Conservation (phyloP, 257 asterid genomes). For the Cinchona pubescens region DNA sequence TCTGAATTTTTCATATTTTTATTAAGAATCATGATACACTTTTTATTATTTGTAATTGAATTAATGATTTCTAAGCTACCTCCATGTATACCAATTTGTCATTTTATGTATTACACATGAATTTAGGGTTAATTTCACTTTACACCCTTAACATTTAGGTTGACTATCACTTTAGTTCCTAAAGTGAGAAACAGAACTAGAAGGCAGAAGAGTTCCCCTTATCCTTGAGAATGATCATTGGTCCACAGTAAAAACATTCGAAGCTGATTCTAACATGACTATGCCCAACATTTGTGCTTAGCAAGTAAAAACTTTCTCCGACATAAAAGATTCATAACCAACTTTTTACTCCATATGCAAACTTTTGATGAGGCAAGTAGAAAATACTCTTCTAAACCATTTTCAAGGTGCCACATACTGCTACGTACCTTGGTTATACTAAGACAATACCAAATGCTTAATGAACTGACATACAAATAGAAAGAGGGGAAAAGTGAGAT, state of each 20-base stretch:
- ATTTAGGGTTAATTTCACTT: no score
- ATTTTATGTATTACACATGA: no score
- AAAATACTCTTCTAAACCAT: background rate
- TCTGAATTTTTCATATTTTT: no score
- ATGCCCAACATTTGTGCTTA: background rate
- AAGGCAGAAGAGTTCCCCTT: background rate
- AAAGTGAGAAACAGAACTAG: background rate
- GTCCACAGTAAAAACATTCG: background rate
- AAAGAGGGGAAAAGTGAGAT: background rate
- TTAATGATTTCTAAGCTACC: no score
- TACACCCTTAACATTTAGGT: no score
- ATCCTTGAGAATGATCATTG: background rate
- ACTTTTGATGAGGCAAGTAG: background rate
- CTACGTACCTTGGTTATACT: background rate
- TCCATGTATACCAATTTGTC: no score
- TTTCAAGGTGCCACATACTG: background rate
- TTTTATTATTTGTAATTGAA: no score
- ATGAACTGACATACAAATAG: background rate
- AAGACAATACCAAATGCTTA: background rate
- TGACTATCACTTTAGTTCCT: no score
- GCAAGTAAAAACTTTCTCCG: background rate
- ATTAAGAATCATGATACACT: no score
- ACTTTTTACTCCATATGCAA: background rate
- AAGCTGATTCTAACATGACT: background rate
- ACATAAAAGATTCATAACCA: background rate